A percentile compares a stretch with the other conserved stretches of the same genome.
Conservation (phyloP, 345 rosid genomes). For the Arabidopsis arenosa region DNA sequence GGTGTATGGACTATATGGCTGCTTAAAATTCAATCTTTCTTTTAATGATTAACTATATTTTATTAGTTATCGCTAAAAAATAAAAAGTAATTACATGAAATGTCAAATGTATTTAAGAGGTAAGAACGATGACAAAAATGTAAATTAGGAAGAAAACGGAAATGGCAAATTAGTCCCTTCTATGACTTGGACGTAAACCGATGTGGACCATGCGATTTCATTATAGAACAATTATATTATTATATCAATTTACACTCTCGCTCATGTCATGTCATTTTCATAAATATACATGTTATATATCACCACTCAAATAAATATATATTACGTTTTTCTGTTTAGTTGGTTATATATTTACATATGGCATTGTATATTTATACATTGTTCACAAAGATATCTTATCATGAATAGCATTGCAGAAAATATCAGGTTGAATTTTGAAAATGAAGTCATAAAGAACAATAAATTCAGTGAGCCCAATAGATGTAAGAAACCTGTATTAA, state of each 20-base stretch:
- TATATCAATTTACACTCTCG: conserved; percentile 9
- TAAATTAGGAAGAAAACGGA: conserved; percentile 13
- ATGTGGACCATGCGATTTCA: conserved; percentile 38
- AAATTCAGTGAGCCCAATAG: conserved; percentile 8
- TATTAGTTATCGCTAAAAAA: background rate
- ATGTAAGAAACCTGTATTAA: background rate
- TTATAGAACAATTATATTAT: background rate
- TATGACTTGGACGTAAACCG: conserved; percentile 33
- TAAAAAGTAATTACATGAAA: background rate
- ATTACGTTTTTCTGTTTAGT: background rate
- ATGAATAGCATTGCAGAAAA: background rate
- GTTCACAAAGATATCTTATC: background rate
- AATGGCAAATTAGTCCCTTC: conserved; percentile 4
- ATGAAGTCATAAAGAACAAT: background rate
- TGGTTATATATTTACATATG: background rate
- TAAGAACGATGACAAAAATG: conserved; percentile 5
- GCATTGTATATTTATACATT: background rate
- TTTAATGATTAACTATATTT: conserved; percentile 4
- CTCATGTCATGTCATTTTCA: conserved; percentile 35
- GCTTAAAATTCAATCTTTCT: conserved; percentile 41
- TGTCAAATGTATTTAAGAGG: conserved; percentile 31
- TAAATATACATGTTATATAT: conserved; percentile 23
- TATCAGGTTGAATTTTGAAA: background rate
- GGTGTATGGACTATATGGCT: conserved; percentile 41
- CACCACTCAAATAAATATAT: background rate